Evolutionary conservation across 1,139 yeast species (phyloP).

Genomic region (Debaryomycetaceae sp.): DNA sequence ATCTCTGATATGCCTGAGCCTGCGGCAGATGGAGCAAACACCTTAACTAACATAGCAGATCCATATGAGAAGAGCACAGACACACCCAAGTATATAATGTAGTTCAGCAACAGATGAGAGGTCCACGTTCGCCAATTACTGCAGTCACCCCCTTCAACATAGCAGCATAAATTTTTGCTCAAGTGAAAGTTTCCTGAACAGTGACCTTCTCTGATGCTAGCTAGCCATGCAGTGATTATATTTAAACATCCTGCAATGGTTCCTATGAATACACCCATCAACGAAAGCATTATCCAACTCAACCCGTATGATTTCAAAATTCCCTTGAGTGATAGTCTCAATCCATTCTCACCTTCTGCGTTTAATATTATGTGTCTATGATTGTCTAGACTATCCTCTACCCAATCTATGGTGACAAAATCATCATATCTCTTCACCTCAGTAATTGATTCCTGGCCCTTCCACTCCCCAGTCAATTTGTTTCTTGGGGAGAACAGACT

Average conservation of each 20-base stretch:
- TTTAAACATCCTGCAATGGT: constrained; percentile 77
- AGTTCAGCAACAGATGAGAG: constrained; percentile 40
- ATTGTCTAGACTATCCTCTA: constrained; percentile 66
- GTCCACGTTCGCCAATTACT: constrained; percentile 59
- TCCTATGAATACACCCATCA: constrained; percentile 77
- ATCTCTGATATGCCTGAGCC: constrained; percentile 98
- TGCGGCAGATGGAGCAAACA: constrained; percentile 85
- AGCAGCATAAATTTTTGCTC: constrained; percentile 77
- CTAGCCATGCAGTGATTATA: constrained; percentile 81
- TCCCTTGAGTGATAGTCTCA: constrained; percentile 16
- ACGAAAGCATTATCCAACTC: constrained; percentile 72
- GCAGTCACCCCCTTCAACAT: constrained; percentile 57
- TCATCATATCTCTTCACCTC: constrained; percentile 50
- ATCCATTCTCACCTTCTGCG: constrained; percentile 11
- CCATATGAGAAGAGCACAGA: constrained; percentile 60
- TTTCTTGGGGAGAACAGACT: constrained; percentile 12
- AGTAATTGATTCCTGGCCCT: constrained; percentile 30
- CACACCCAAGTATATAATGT: constrained; percentile 53
- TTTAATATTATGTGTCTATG: constrained; percentile 38
- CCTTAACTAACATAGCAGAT: constrained; percentile 67
- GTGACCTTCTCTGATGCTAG: constrained; percentile 73
- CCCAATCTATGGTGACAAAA: constrained; percentile 80
- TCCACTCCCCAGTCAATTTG: constrained; percentile 36
- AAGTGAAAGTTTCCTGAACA: constrained; percentile 70
- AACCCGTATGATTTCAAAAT: constrained; percentile 48